Conservation (phyloP, 805 yeast genomes). For the Saturnispora hagleri region DNA sequence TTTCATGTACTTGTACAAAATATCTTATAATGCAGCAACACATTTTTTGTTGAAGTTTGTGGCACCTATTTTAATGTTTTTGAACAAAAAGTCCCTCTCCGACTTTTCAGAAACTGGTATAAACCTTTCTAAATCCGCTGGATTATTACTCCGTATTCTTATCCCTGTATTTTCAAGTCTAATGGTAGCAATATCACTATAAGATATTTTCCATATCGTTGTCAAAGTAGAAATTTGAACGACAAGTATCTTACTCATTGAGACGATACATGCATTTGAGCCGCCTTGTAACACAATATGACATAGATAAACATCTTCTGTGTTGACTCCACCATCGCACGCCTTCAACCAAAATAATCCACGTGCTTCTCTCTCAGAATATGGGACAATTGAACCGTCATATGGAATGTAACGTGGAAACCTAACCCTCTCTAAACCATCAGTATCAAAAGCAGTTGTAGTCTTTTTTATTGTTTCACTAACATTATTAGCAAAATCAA, state of each 20-base stretch:
- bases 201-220: conserved; percentile 64
- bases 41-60: conserved; percentile 57
- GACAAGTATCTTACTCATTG: conserved; percentile 60
- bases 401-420: conserved; percentile 68
- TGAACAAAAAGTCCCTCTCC: conserved; percentile 59
- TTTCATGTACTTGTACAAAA: not conserved
- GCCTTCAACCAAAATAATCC: conserved; percentile 90
- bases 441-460: conserved; percentile 80
- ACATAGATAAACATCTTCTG: conserved; percentile 70
- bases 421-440: conserved; percentile 68
- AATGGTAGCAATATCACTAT: conserved; percentile 58
- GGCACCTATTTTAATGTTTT: conserved; percentile 71
- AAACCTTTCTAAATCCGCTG: conserved; percentile 38
- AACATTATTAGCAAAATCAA: conserved; percentile 86
- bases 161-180: conserved; percentile 76
- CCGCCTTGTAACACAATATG: conserved; percentile 79
- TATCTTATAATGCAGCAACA: conserved; percentile 20
- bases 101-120: conserved; percentile 67
- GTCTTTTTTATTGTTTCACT: conserved; percentile 92
- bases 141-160: conserved; percentile 43
- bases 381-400: conserved; percentile 69
- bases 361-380: conserved; percentile 73
- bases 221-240: conserved; percentile 52
- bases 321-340: conserved; percentile 70
- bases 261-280: conserved; percentile 67